phyloP scores from a whole-genome alignment of 192 early-diverging fungal species.

The Coemansia sp. region DNA sequence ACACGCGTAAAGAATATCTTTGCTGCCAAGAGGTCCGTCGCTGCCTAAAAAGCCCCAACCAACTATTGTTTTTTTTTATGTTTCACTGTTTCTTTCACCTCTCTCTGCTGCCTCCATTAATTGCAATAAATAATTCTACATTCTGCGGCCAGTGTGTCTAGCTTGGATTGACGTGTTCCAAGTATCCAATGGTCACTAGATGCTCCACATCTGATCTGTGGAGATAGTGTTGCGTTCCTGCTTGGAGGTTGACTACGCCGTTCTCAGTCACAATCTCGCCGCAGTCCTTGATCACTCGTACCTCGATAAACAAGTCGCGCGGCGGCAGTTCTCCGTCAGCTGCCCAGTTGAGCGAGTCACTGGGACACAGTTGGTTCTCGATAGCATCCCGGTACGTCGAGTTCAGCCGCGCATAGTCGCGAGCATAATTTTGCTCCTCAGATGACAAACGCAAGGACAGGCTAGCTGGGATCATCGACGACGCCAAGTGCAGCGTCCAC shows the following conservation, averaged over 20 bases:
- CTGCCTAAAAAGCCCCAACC: conserved; percentile 7
- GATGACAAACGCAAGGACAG: conserved; percentile 25
- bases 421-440: conserved; percentile 47
- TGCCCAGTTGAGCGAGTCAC: conserved; percentile 72
- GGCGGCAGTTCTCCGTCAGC: conserved; percentile 81
- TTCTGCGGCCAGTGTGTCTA: background rate
- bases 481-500: conserved; percentile 54
- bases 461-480: conserved; percentile 36
- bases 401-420: conserved; percentile 67
- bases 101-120: background rate
- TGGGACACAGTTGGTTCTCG: conserved; percentile 45
- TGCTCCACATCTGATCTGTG: conserved; percentile 87
- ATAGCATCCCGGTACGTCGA: conserved; percentile 61
- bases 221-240: conserved; percentile 85
- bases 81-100: background rate
- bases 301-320: conserved; percentile 88
- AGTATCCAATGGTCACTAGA: conserved; percentile 82
- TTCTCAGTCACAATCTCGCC: conserved; percentile 91
- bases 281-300: conserved; percentile 84
- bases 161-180: conserved; percentile 69
- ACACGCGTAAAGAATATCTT: conserved; percentile 52
- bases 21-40: conserved; percentile 27
- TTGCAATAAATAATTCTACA: conserved; percentile 6
- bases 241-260: conserved; percentile 76
- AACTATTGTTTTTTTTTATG: background rate